phyloP scores from a whole-genome alignment of 2,329 filamentous ascomycete genomes.

The Ceratocystis variospora region DNA sequence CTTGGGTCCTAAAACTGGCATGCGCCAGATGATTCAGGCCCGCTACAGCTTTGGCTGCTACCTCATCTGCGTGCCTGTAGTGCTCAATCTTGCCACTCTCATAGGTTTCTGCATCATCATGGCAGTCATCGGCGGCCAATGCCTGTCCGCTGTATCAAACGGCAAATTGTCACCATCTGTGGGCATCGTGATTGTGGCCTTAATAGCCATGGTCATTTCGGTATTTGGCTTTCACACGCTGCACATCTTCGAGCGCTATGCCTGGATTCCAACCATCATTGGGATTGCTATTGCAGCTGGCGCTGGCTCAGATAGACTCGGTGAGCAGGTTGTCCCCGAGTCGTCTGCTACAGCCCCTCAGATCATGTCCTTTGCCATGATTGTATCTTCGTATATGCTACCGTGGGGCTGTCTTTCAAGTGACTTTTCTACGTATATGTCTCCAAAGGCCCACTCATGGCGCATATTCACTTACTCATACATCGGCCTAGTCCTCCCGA shows the following conservation, averaged over 20 bases:
- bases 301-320: constrained; percentile 37
- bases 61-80: constrained; percentile 43
- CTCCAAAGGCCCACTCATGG: constrained; percentile 32
- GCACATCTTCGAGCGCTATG: constrained; percentile 44
- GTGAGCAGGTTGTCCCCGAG: constrained; percentile 30
- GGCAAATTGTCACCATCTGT: constrained; percentile 37
- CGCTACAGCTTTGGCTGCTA: constrained; percentile 49
- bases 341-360: constrained; percentile 25
- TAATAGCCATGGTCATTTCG: constrained; percentile 44
- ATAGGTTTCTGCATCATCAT: constrained; percentile 51
- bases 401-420: constrained; percentile 46
- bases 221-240: constrained; percentile 47
- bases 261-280: constrained; percentile 42
- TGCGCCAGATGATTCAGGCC: constrained; percentile 53
- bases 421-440: constrained; percentile 48
- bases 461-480: constrained; percentile 43
- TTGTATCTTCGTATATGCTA: constrained; percentile 50
- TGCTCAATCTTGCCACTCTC: constrained; percentile 49
- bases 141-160: constrained; percentile 39
- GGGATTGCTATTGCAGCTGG: constrained; percentile 42
- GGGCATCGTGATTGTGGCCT: constrained; percentile 47
- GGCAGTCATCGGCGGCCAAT: constrained; percentile 46
- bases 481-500: constrained; percentile 40
- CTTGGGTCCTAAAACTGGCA: constrained; percentile 46
- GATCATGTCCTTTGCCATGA: constrained; percentile 44